phyloP scores from a whole-genome alignment of 805 yeast genomes.

The Blastobotrys parvus region DNA sequence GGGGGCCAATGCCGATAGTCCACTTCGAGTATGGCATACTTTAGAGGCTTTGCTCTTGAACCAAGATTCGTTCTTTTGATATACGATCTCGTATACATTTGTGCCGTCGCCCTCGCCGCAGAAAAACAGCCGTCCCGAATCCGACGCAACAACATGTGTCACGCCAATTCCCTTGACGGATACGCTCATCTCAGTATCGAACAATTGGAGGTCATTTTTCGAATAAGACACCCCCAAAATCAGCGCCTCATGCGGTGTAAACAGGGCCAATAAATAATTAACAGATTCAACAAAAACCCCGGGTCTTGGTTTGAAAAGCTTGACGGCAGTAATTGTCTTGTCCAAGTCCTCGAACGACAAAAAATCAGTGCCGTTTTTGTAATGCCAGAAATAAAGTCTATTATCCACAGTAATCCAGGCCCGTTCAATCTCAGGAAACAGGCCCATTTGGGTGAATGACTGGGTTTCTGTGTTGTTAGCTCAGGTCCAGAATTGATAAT shows the following conservation, averaged over 20 bases:
- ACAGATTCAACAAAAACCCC: slow-evolving; percentile 75
- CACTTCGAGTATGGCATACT: slow-evolving; percentile 70
- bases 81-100: slow-evolving; percentile 81
- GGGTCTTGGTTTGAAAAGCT: slow-evolving; percentile 71
- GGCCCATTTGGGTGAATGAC: slow-evolving; percentile 67
- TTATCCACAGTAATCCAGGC: slow-evolving; percentile 84
- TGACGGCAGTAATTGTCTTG: slow-evolving; percentile 68
- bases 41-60: slow-evolving; percentile 76
- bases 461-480: slow-evolving; percentile 34
- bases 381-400: slow-evolving; percentile 79
- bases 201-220: slow-evolving; percentile 47
- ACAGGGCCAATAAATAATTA: slow-evolving; percentile 59
- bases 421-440: slow-evolving; percentile 69
- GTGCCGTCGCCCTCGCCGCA: slow-evolving; percentile 68
- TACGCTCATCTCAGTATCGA: slow-evolving; percentile 75
- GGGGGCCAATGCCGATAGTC: slow-evolving; percentile 30
- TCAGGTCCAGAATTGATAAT: neutral
- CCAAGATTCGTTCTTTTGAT: slow-evolving; percentile 79
- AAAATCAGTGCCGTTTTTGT: slow-evolving; percentile 53
- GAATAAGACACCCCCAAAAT: slow-evolving; percentile 62
- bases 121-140: slow-evolving; percentile 75
- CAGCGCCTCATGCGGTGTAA: slow-evolving; percentile 74
- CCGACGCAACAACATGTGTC: slow-evolving; percentile 49
- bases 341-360: slow-evolving; percentile 75
- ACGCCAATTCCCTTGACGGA: slow-evolving; percentile 72